These are phyloP conservation scores for Hyaloscypha finlandica DNA, from an alignment of 495 filamentous ascomycete genomes.

Conservation along the genomic window DNA sequence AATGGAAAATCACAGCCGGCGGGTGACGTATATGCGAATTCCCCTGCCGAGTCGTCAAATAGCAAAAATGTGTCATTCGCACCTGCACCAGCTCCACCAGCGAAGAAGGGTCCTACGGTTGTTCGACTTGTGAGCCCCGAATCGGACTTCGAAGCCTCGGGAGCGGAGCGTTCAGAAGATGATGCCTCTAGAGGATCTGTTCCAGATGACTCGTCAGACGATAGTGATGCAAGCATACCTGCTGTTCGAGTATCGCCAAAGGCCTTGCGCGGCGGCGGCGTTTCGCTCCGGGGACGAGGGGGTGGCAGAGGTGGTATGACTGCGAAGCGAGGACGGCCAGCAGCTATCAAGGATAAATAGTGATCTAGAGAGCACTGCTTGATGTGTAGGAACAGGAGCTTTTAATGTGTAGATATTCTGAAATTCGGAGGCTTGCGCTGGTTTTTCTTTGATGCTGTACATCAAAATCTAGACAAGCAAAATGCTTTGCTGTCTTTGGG, in stretches of 20 bases:
- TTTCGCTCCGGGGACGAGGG: not conserved
- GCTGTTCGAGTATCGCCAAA: constrained; percentile 21
- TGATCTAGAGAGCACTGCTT: not conserved
- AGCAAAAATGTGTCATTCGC: constrained; percentile 3
- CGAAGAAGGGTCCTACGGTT: constrained; percentile 24
- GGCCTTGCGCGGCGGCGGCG: constrained; percentile 8
- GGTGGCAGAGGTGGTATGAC: constrained; percentile 5
- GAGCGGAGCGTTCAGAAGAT: constrained; percentile 9
- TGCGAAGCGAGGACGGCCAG: constrained; percentile 16
- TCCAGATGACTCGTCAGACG: constrained; percentile 17
- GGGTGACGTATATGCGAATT: not conserved
- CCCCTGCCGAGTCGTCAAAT: not conserved
- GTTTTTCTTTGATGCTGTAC: not conserved
- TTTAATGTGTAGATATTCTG: too few relatives aligned
- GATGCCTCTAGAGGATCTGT: constrained; percentile 3
- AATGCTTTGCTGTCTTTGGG: not conserved
- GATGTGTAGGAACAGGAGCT: too few relatives aligned
- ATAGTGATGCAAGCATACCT: constrained; percentile 25
- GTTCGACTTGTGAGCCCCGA: constrained; percentile 27
- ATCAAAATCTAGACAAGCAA: not conserved
- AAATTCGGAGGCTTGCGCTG: too few relatives aligned
- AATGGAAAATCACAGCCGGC: not conserved
- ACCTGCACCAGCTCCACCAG: not conserved
- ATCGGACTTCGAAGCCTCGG: constrained; percentile 18
- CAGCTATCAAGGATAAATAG: not conserved